Evolutionary conservation across 495 filamentous ascomycete genomes (phyloP).

Genomic region (Aspergillus haitiensis): DNA sequence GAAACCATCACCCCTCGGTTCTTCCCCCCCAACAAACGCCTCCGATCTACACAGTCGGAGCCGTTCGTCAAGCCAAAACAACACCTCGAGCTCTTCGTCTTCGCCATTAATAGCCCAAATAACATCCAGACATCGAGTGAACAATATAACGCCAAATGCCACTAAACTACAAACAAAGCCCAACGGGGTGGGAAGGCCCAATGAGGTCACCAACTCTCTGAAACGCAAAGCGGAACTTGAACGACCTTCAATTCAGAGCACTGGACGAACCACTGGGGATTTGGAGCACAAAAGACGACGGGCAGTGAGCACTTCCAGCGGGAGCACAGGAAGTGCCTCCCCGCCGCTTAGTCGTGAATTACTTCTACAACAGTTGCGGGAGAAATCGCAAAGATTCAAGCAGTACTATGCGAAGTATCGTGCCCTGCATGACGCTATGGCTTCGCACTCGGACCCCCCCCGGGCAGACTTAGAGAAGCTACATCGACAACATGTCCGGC

Average conservation of each 20-base stretch:
- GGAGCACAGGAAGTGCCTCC: conserved; percentile 50
- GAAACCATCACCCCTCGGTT: conserved; percentile 73
- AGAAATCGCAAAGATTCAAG: conserved; percentile 63
- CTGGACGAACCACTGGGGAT: conserved; percentile 34
- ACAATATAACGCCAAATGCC: conserved; percentile 8
- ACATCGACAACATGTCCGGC: conserved; percentile 58
- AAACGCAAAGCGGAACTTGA: conserved; percentile 52
- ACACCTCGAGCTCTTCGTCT: conserved; percentile 44
- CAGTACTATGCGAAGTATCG: conserved; percentile 63
- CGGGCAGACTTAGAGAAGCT: conserved; percentile 57
- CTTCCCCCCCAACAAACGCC: conserved; percentile 74
- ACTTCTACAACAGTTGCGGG: conserved; percentile 42
- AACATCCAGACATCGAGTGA: conserved; percentile 28
- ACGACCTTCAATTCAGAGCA: conserved; percentile 27
- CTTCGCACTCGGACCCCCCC: conserved; percentile 50
- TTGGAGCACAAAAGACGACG: conserved; percentile 48
- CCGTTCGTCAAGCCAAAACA: conserved; percentile 45
- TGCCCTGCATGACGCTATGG: conserved; percentile 59
- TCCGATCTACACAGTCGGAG: conserved; percentile 57
- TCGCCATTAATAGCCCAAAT: conserved; percentile 47
- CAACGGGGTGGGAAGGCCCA: conserved; percentile 33
- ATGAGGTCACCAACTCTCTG: conserved; percentile 34
- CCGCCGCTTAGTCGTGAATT: conserved; percentile 47
- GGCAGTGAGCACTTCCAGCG: conserved; percentile 46
- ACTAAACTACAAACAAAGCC: conserved; percentile 27